Evolutionary conservation across 1,139 yeast genomes (phyloP).

Genomic region (Diutina scorzettiae): DNA sequence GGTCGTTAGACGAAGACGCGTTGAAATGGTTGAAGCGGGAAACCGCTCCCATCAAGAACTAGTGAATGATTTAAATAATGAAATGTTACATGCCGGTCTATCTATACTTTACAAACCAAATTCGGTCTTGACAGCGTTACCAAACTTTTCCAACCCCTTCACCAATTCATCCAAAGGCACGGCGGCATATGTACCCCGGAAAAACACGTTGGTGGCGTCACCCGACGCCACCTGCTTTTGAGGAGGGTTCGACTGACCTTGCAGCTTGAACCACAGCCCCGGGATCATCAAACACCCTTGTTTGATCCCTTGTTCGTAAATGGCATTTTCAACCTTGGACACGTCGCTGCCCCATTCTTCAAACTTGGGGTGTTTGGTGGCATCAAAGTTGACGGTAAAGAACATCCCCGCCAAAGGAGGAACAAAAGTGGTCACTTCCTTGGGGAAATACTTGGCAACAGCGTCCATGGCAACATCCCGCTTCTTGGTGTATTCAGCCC

Average conservation of each 20-base stretch:
- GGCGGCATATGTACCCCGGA: constrained; percentile 88
- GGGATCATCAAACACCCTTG: constrained; percentile 71
- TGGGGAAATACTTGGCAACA: constrained; percentile 47
- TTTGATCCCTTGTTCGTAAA: constrained; percentile 54
- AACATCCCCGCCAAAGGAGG: constrained; percentile 95
- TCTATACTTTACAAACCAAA: constrained; percentile 19
- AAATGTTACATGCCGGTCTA: background rate
- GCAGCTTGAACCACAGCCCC: constrained; percentile 76
- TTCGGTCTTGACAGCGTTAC: constrained; percentile 41
- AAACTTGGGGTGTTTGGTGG: constrained; percentile 68
- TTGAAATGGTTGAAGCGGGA: constrained; percentile 70
- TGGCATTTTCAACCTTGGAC: constrained; percentile 44
- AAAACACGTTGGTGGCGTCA: constrained; percentile 40
- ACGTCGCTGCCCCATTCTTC: constrained; percentile 41
- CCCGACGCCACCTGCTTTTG: constrained; percentile 28
- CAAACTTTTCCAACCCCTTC: constrained; percentile 53
- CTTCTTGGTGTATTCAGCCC: constrained; percentile 21
- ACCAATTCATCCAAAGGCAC: constrained; percentile 54
- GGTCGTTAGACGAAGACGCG: constrained; percentile 38
- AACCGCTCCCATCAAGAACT: constrained; percentile 20
- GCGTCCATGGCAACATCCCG: constrained; percentile 65
- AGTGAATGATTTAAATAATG: background rate
- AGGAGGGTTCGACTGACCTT: constrained; percentile 36
- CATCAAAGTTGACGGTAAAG: constrained; percentile 67
- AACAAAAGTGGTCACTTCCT: constrained; percentile 37